Evolutionary conservation across 352 stramenopile species (phyloP), one percentile per base, ranked within the genome.

Genomic region (Pythium aphanidermatum): DNA sequence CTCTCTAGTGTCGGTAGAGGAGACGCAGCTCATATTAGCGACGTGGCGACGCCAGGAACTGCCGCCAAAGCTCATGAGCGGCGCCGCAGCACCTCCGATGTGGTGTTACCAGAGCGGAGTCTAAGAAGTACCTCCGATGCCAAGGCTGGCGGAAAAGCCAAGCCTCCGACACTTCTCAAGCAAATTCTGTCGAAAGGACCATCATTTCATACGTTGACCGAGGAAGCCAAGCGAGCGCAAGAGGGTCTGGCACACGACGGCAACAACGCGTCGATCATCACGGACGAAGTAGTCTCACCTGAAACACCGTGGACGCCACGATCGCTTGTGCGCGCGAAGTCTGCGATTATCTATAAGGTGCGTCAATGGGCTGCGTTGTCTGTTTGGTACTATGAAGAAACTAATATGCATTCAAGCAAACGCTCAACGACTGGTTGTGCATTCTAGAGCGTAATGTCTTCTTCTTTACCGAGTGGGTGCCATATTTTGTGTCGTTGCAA

Each of bases 321-420:
- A 35, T 88, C 76, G 21, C 65, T 93, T n/a, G 76, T 82, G 4
- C 72, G 81, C 28, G 78, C 81, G 25, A 93, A 93, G 53, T 86
- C 76, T 0, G 81, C 78, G 5, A 90, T 93, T 40, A 80, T 93
- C 27, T 93, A 93, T 66, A 88, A 90, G 61, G 81, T 90, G 14
- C 16, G 14, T 33, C 7, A 16, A 10, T 30, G 46, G 10, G 21
- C 1, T 26, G n/a, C 30, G 5, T 40, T 20, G 17, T 55, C 9
- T 32, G 13, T 40, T 30, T 39, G 13, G n/a, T 37, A n/a, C 33
- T 42, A 17, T 43, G 17, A n/a, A 5, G 12, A 33, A 7, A 47
- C 12, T 13, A 5, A 25, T 51, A 26, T 24, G 6, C 13, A 56
- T 24, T 36, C n/a, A 39, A 92, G 81, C 78, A 93, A 76, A 91